Evolutionary conservation across 805 yeast species (phyloP), one percentile per base, ranked within the genome.

Genomic region (Zygotorulaspora chibaensis): DNA sequence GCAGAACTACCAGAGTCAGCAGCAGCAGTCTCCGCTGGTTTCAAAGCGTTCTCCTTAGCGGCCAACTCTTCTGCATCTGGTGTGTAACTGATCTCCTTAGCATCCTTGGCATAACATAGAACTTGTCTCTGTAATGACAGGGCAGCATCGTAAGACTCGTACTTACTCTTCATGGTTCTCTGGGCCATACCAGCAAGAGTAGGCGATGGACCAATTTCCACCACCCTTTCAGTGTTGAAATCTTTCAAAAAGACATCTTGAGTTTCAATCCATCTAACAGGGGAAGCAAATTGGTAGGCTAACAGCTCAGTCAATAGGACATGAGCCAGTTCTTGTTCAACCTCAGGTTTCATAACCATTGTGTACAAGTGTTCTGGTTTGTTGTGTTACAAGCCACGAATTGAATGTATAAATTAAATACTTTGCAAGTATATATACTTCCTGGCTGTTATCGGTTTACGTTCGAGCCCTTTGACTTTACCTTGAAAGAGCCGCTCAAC

Each of bases 231-330:
- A 51, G 97, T 85, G 71, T 91, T 89, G 79, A 81, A 84, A 59
- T 89, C 93, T 68, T 87, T 86, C 67, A 93, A 79, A 66, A 93
- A 86, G 48, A 93, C 98, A 74, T 93, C 99, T 72, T 93, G 99
- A 52, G 99, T 93, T 69, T 95, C 99, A 68, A 95, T 93, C 98
- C 99, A 93, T 78, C 98, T 83, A 55, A 93, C 99, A 39, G 99
- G 99, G 52, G 97, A 90, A 40, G 99, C 99, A 64, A 93, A 93
- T 72, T 93, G 99, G 73, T 90, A 93, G 44, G 99, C 98, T 72
- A 93, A 78, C 59, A 93, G 81, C 77, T 93, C 99, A 23, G 97
- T 89, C 66, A 93, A 77, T 55, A 93, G 76, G 56, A 87, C 83
- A 68, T 93, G 98, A 57, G 99, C 95, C 56, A 93, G 80, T 68